These are phyloP conservation scores for Umbellularia californica DNA, from an alignment of 164 flowering plant species.

Conservation along the genomic window DNA sequence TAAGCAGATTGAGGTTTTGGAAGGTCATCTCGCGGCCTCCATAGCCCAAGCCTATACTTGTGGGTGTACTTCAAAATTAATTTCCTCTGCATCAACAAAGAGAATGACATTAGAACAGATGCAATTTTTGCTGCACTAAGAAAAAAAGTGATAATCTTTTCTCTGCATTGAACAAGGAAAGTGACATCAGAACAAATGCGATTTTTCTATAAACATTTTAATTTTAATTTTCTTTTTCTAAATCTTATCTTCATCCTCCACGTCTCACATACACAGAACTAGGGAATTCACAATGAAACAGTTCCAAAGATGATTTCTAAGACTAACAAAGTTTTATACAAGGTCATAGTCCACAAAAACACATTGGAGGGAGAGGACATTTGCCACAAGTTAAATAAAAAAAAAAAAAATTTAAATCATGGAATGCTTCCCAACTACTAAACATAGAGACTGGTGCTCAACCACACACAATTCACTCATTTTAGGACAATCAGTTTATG, in stretches of 20 bases:
- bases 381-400: background rate
- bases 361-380: background rate
- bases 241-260: too few relatives aligned
- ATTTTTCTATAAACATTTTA: background rate
- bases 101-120: background rate
- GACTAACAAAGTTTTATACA: too few relatives aligned
- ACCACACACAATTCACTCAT: too few relatives aligned
- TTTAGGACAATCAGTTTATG: too few relatives aligned
- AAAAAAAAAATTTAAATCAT: background rate
- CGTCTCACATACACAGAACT: too few relatives aligned
- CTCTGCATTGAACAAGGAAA: slow-evolving; percentile 27
- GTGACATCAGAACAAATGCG: background rate
- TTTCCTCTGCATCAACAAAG: slow-evolving; percentile 38
- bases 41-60: slow-evolving; percentile 52
- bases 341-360: too few relatives aligned
- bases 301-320: too few relatives aligned
- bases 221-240: background rate
- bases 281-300: too few relatives aligned
- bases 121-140: background rate
- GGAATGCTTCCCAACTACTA: background rate
- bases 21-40: slow-evolving; percentile 44
- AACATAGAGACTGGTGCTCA: too few relatives aligned
- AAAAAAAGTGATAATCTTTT: slow-evolving; percentile 12
- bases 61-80: slow-evolving; percentile 51
- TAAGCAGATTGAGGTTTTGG: slow-evolving; percentile 20